A percentile compares a stretch with the other conserved stretches of the same genome.
These are phyloP conservation scores for Handroanthus guayacan DNA, from an alignment of 257 asterid genomes.

Conservation along the genomic window DNA sequence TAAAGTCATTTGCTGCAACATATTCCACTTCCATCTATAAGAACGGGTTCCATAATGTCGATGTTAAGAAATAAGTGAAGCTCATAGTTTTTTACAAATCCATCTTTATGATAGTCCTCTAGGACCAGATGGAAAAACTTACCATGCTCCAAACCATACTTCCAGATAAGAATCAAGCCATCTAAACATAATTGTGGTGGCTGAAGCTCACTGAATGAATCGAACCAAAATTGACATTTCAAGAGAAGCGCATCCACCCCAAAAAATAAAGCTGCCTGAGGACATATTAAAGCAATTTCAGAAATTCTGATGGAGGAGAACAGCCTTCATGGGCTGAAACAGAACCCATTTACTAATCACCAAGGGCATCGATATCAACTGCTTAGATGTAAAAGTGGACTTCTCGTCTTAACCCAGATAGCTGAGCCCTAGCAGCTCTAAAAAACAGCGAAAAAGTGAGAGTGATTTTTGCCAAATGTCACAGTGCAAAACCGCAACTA, in stretches of 20 bases:
- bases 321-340: constrained; percentile 10
- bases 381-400: not conserved
- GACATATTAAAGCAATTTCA: constrained; percentile 34
- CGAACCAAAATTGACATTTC: constrained; percentile 72
- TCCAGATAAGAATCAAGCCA: constrained; percentile 71
- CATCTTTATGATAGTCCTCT: constrained; percentile 21
- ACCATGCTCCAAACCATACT: constrained; percentile 75
- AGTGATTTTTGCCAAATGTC: not conserved
- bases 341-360: not conserved
- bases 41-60: constrained; percentile 48
- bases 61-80: constrained; percentile 35
- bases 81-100: not conserved
- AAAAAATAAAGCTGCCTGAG: constrained; percentile 85
- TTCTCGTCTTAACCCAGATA: constrained; percentile 9
- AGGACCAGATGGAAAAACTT: constrained; percentile 35
- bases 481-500: not conserved
- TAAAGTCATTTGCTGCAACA: constrained; percentile 79
- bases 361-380: not conserved
- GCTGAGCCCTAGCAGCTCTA: not conserved
- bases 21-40: constrained; percentile 73
- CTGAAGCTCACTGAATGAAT: constrained; percentile 43
- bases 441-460: constrained; percentile 16
- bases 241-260: constrained; percentile 77
- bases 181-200: constrained; percentile 53
- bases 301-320: constrained; percentile 26